phyloP scores from a whole-genome alignment of 2,329 filamentous ascomycete genomes.

The Chaetomiaceae sp. region DNA sequence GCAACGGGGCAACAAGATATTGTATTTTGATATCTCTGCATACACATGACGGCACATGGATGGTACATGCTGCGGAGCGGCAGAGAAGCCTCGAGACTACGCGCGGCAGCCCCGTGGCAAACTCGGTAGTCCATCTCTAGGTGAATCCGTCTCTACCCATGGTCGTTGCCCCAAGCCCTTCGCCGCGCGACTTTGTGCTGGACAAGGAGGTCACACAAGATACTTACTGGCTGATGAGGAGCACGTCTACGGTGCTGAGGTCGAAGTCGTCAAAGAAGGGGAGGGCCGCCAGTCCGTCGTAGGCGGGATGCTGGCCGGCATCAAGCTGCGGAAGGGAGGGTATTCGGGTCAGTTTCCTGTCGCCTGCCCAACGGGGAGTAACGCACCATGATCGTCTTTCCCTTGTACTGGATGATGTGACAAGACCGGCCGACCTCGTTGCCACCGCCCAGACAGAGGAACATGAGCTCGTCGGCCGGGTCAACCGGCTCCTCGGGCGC shows the following conservation, averaged over 20 bases:
- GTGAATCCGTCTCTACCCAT: conserved; percentile 18
- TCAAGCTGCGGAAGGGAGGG: conserved; percentile 64
- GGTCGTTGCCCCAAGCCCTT: conserved; percentile 19
- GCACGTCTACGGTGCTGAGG: conserved; percentile 91
- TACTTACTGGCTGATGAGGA: conserved; percentile 98
- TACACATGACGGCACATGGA: conserved; percentile 22
- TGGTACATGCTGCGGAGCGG: conserved; percentile 21
- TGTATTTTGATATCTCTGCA: conserved; percentile 28
- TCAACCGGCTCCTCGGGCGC: conserved; percentile 80
- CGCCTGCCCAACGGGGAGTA: too few relatives aligned
- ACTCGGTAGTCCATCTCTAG: neutral
- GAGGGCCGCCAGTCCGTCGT: conserved; percentile 86
- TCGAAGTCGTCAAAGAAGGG: conserved; percentile 99
- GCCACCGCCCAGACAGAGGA: conserved; percentile 87
- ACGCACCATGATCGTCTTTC: conserved; percentile 95
- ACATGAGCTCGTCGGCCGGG: conserved; percentile 89
- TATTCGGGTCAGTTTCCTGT: too few relatives aligned
- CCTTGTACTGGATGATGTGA: conserved; percentile 98
- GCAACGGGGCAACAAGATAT: conserved; percentile 21
- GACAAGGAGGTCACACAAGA: conserved; percentile 14
- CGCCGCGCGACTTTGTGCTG: conserved; percentile 16
- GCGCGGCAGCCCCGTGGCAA: neutral
- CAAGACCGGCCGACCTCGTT: conserved; percentile 97
- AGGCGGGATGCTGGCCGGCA: conserved; percentile 93
- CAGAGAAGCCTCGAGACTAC: conserved; percentile 3